Evolutionary conservation across 202 grass and related monocot species (phyloP).

Genomic region (Bolboschoenoplectus hybrid): DNA sequence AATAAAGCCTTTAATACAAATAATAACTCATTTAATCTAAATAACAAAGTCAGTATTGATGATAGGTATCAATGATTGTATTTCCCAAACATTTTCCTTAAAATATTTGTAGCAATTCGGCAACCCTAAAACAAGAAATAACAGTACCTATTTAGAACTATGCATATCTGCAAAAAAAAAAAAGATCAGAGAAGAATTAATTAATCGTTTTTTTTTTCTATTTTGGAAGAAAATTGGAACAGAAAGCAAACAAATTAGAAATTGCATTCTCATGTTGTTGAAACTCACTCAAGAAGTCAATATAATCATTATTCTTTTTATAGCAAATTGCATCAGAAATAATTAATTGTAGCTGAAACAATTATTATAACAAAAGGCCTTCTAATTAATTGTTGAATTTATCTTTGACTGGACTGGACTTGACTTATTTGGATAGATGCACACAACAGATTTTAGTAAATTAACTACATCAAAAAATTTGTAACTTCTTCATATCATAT

Average conservation of each 20-base stretch:
- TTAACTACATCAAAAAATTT: neutral
- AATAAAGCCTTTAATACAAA: no score
- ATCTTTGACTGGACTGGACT: neutral
- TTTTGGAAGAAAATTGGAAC: constrained; percentile 25
- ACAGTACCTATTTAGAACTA: neutral
- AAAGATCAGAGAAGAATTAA: no score
- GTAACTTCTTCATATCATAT: neutral
- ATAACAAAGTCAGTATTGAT: no score
- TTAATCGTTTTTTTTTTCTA: neutral
- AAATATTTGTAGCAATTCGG: neutral
- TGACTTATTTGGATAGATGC: neutral
- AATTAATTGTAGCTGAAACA: constrained; percentile 5
- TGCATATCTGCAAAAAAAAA: neutral
- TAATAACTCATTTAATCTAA: no score
- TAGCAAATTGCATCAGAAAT: neutral
- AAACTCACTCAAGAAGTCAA: neutral
- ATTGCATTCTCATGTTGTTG: neutral
- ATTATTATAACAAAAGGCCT: neutral
- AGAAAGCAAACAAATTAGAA: neutral
- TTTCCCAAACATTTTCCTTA: neutral
- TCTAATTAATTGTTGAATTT: neutral
- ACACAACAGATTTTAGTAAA: neutral
- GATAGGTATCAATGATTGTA: no score
- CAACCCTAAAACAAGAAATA: neutral
- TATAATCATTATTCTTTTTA: neutral